Percentiles rank a stretch among this genome's conserved stretches.
Evolutionary conservation across 345 rosid genomes (phyloP).

Genomic region (Pelargonium nanum): DNA sequence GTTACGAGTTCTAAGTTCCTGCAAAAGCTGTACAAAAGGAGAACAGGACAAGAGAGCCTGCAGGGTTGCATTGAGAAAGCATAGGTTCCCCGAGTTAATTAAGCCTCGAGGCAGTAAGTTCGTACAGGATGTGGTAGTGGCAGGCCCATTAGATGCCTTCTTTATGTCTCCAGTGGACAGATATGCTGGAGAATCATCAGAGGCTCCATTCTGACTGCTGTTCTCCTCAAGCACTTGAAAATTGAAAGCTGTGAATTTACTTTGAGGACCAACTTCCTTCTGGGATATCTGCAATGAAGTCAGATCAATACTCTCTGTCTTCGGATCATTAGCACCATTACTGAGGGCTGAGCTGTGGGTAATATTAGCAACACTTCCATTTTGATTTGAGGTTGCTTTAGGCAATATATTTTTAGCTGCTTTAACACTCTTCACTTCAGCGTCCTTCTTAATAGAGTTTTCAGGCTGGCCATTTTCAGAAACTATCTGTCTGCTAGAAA

Average conservation of each 20-base stretch:
- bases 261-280: slow-evolving; percentile 28
- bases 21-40: slow-evolving; percentile 76
- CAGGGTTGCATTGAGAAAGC: slow-evolving; percentile 85
- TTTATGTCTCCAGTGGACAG: slow-evolving; percentile 18
- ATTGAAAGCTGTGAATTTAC: slow-evolving; percentile 30
- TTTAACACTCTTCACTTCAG: slow-evolving; percentile 13
- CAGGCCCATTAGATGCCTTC: slow-evolving; percentile 27
- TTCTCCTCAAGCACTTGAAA: slow-evolving; percentile 39
- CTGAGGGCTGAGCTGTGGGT: slow-evolving; percentile 15
- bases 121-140: slow-evolving; percentile 18
- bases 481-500: slow-evolving; percentile 16
- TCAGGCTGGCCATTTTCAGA: slow-evolving; percentile 30
- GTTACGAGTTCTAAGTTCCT: slow-evolving; percentile 37
- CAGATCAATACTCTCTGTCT: slow-evolving; percentile 22
- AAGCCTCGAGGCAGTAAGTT: slow-evolving; percentile 67
- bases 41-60: slow-evolving; percentile 86
- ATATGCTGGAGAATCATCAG: slow-evolving; percentile 18
- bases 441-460: slow-evolving; percentile 21
- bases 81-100: slow-evolving; percentile 72
- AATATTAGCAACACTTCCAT: slow-evolving; percentile 29
- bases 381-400: slow-evolving; percentile 22
- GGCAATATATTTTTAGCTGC: slow-evolving; percentile 15
- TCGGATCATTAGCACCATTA: slow-evolving; percentile 38
- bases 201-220: slow-evolving; percentile 13
- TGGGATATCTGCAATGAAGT: slow-evolving; percentile 21